phyloP scores from a whole-genome alignment of 805 yeast genomes.

The Candida takata region DNA sequence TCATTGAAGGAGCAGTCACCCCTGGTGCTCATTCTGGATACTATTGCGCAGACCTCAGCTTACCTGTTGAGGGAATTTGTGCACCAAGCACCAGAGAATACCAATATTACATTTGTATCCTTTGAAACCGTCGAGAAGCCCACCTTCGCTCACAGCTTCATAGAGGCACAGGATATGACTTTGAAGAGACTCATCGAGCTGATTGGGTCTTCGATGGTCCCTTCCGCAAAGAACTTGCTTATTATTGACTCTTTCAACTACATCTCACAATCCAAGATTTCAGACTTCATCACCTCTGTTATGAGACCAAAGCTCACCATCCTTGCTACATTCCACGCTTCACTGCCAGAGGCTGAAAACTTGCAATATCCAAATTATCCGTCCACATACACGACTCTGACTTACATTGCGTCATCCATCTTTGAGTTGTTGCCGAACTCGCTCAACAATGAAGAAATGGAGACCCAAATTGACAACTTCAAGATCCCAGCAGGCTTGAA shows the following conservation, averaged over 20 bases:
- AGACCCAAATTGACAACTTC: constrained; percentile 30
- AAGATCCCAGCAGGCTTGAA: constrained; percentile 50
- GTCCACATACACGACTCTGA: constrained; percentile 40
- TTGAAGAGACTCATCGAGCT: constrained; percentile 23
- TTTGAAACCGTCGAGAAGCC: constrained; percentile 61
- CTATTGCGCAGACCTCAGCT: constrained; percentile 60
- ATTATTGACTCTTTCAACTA: constrained; percentile 67
- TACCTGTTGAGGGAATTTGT: constrained; percentile 53
- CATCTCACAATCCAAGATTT: constrained; percentile 37
- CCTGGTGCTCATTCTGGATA: constrained; percentile 61
- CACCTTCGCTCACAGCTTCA: constrained; percentile 37
- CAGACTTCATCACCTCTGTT: constrained; percentile 43
- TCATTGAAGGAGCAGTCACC: constrained; percentile 70
- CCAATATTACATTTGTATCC: constrained; percentile 48
- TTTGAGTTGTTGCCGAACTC: constrained; percentile 49
- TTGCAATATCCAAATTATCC: constrained; percentile 41
- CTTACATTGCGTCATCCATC: constrained; percentile 70
- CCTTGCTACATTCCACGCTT: constrained; percentile 41
- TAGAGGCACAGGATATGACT: constrained; percentile 34
- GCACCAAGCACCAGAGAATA: constrained; percentile 28
- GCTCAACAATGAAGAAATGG: constrained; percentile 39
- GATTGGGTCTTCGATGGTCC: constrained; percentile 9
- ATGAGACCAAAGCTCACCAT: constrained; percentile 40
- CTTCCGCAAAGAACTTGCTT: constrained; percentile 33
- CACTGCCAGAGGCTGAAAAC: constrained; percentile 30